Conservation (phyloP, 2,329 filamentous ascomycete species). For the Aureobasidium sp. region DNA sequence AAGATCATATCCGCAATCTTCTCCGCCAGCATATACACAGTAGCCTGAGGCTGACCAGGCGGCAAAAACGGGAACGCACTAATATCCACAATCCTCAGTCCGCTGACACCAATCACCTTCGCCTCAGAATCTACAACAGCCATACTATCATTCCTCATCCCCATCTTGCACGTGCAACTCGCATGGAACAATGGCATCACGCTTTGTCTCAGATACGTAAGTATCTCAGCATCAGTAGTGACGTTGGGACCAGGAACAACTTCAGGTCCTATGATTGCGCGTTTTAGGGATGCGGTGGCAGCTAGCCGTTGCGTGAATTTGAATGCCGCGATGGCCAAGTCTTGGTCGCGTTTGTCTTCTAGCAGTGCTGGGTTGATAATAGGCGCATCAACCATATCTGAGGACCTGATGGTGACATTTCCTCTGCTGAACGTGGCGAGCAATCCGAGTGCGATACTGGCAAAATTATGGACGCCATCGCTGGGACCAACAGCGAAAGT, state of each 20-base stretch:
- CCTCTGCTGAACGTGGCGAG: conserved; percentile 31
- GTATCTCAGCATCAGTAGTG: not conserved
- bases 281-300: not conserved
- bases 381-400: conserved; percentile 25
- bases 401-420: conserved; percentile 27
- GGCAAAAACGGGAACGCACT: conserved; percentile 23
- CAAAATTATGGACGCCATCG: conserved; percentile 28
- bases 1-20: conserved; percentile 28
- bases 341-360: conserved; percentile 26
- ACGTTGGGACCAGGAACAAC: not conserved
- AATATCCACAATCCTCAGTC: conserved; percentile 33
- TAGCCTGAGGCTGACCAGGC: conserved; percentile 17
- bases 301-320: conserved; percentile 16
- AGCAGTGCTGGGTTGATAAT: conserved; percentile 33
- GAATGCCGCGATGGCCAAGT: conserved; percentile 28
- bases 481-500: conserved; percentile 15
- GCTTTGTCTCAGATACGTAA: not conserved
- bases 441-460: conserved; percentile 26
- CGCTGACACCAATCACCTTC: conserved; percentile 24
- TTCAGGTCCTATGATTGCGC: not conserved
- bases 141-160: conserved; percentile 15
- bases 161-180: not conserved
- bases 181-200: not conserved
- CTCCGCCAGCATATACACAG: conserved; percentile 15
- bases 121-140: conserved; percentile 22